Base-by-base conservation (phyloP, 768 basidiomycete genomes). In the Mycena sanguinolenta region DNA sequence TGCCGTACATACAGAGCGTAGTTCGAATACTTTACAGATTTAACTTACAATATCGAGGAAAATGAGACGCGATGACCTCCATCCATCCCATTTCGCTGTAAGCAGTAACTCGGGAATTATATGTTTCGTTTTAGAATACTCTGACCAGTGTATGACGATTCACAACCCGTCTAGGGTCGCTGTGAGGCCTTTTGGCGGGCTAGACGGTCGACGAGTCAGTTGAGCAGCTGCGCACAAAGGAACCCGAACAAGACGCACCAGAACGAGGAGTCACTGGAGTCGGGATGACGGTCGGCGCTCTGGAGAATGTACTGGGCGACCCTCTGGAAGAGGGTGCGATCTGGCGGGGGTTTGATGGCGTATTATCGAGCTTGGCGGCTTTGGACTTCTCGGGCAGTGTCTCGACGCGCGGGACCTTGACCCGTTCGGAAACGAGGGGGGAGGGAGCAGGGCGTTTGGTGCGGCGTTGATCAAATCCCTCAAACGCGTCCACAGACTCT, bases 381-480 rank as follows among this genome's bases (percentile, higher is more conserved):
- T 7, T 14, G 13, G 10, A 14, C 13, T 39, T 17, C 3, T 12
- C 13, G 9, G 13, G 9, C 52, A n/a, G 21, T 7, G 19, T 10
- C n/a, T 46, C 44, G 25, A 30, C 36, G 53, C 69, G 69, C 10
- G 58, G 63, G 23, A 38, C 27, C 63, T 70, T 70, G 13, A 32
- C 17, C 25, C 44, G 58, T 17, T 61, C 64, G 46, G 53, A 28
- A 13, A 34, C 25, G 21, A 70, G 59, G 12, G 69, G 63, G 17
- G 69, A 61, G 3, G 63, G 53, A 12, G 69, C 69, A 13, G 53
- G 28, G 53, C 69, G 69, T 34, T 70, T 70, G 44, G 53, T 10
- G 32, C 32, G 32, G 32, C 4, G 10, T 10, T 34, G 32, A 34
- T 34, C 32, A 34, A 34, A 34, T 10, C 6, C 32, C 6, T 34